phyloP scores from a whole-genome alignment of 345 rosid species.

The Salix suchowensis region DNA sequence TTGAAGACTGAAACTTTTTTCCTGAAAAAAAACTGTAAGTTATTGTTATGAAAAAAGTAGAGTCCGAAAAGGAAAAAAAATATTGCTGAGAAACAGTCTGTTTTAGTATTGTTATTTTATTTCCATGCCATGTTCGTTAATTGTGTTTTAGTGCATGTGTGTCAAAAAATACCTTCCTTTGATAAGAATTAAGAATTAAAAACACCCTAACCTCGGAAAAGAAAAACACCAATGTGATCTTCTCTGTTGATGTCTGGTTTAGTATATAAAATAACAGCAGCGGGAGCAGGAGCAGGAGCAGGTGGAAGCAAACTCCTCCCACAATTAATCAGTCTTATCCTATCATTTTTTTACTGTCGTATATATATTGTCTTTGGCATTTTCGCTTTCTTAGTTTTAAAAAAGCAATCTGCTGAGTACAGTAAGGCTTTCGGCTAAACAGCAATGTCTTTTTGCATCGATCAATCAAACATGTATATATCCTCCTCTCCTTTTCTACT shows the following conservation, averaged over 20 bases:
- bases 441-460: not conserved
- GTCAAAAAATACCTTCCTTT: no score
- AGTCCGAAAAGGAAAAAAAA: no score
- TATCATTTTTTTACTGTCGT: not conserved
- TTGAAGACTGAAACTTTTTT: no score
- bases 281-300: not conserved
- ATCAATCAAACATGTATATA: not conserved
- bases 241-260: not conserved
- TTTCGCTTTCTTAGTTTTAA: not conserved
- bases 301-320: not conserved
- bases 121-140: no score
- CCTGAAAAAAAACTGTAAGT: no score
- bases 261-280: not conserved
- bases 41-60: no score
- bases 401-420: not conserved
- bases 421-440: slow-evolving; percentile 13
- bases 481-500: not conserved
- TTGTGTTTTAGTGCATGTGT: no score
- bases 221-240: no score
- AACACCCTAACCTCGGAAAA: no score
- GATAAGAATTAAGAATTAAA: no score
- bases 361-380: not conserved
- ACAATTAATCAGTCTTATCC: not conserved
- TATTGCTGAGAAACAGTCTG: no score
- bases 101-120: no score